These are phyloP conservation scores for Gomphus bonarii DNA, from an alignment of 1,284 basidiomycete genomes.

Conservation along the genomic window DNA sequence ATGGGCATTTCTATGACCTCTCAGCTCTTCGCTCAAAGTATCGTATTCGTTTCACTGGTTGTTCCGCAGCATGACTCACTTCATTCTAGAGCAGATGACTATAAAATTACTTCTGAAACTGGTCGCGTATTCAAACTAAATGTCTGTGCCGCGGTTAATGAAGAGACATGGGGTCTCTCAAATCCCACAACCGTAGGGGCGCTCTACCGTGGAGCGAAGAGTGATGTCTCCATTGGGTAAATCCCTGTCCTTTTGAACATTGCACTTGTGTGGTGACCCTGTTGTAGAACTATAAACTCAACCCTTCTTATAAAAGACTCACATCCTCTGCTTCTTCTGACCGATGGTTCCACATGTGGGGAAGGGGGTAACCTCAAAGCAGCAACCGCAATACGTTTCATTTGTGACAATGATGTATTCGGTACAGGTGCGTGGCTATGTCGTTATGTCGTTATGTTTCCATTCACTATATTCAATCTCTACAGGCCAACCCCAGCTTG, in stretches of 20 bases:
- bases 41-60: constrained; percentile 10
- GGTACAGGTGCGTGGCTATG: constrained; percentile 31
- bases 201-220: constrained; percentile 47
- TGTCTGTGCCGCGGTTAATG: constrained; percentile 45
- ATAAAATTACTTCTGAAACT: constrained; percentile 37
- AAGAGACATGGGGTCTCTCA: constrained; percentile 47
- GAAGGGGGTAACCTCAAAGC: constrained; percentile 37
- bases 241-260: not conserved
- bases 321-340: constrained; percentile 37
- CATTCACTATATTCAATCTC: not conserved
- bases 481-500: constrained; percentile 41
- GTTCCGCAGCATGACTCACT: not conserved
- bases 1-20: constrained; percentile 52
- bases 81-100: constrained; percentile 48
- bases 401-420: constrained; percentile 47
- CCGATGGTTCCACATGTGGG: constrained; percentile 50
- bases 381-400: constrained; percentile 54
- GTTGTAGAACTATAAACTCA: constrained; percentile 45
- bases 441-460: not conserved
- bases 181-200: constrained; percentile 44
- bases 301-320: constrained; percentile 42
- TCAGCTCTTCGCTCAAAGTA: constrained; percentile 47
- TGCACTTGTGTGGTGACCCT: not conserved
- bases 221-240: constrained; percentile 66
- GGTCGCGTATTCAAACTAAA: constrained; percentile 46